Evolutionary conservation across 176 grass and related monocot genomes (phyloP).

Genomic region (Ensete glaucum): DNA sequence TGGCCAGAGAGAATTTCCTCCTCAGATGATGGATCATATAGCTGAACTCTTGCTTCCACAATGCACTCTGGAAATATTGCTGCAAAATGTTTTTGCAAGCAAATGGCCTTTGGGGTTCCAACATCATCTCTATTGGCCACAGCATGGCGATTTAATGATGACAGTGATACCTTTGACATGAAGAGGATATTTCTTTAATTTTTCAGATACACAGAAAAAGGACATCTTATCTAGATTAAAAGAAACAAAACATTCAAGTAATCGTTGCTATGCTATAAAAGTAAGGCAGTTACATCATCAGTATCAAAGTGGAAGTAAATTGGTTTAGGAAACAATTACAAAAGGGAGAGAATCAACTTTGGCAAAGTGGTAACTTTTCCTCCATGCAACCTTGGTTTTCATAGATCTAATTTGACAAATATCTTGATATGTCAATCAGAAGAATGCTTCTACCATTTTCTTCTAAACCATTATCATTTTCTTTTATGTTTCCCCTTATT

Average conservation of each 20-base stretch:
- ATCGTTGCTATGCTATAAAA: not conserved
- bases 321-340: too few relatives aligned
- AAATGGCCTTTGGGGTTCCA: slow-evolving; percentile 72
- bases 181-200: slow-evolving; percentile 46
- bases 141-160: slow-evolving; percentile 92
- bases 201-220: not conserved
- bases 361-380: too few relatives aligned
- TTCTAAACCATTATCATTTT: too few relatives aligned
- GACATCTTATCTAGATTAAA: too few relatives aligned
- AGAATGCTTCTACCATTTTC: too few relatives aligned
- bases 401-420: too few relatives aligned
- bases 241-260: not conserved
- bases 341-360: too few relatives aligned
- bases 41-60: slow-evolving; percentile 80
- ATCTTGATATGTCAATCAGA: too few relatives aligned
- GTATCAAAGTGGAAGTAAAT: too few relatives aligned
- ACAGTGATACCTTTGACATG: slow-evolving; percentile 84
- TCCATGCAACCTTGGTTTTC: too few relatives aligned
- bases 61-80: slow-evolving; percentile 84
- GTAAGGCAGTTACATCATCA: too few relatives aligned
- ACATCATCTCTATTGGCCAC: slow-evolving; percentile 95
- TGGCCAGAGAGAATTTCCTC: slow-evolving; percentile 80
- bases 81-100: slow-evolving; percentile 88
- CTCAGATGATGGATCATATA: slow-evolving; percentile 68
- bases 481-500: too few relatives aligned